These are phyloP conservation scores for Lactuca sativa DNA, from an alignment of 129 eudicot species.

Conservation along the genomic window DNA sequence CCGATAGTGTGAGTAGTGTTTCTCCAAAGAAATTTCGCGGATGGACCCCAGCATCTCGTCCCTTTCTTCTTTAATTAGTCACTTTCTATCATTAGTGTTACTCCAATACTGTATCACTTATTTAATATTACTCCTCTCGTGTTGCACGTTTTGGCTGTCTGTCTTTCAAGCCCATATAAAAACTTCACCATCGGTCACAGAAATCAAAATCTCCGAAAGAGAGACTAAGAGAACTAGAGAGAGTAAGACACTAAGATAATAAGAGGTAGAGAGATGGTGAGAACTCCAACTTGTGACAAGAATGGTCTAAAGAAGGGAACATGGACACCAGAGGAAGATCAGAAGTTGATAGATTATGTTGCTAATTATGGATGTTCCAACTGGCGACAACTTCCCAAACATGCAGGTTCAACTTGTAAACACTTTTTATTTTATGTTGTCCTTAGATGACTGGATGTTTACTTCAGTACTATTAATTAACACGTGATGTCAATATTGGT, in stretches of 20 bases:
- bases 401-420: constrained; percentile 31
- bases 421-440: neutral
- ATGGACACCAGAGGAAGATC: constrained; percentile 48
- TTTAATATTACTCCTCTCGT: constrained; percentile 5
- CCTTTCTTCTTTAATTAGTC: neutral
- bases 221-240: neutral
- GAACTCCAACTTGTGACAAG: constrained; percentile 39
- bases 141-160: constrained; percentile 22
- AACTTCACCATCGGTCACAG: constrained; percentile 5
- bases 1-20: constrained; percentile 5
- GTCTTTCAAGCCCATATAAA: constrained; percentile 9
- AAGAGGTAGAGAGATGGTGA: constrained; percentile 28
- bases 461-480: neutral
- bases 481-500: neutral
- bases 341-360: constrained; percentile 33
- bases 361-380: constrained; percentile 36
- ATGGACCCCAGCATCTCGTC: constrained; percentile 8
- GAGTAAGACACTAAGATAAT: neutral
- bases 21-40: constrained; percentile 13
- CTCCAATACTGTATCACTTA: neutral
- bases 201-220: constrained; percentile 4
- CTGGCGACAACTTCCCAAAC: constrained; percentile 47
- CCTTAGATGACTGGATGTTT: neutral
- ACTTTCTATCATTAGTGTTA: neutral
- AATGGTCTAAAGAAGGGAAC: constrained; percentile 44